Base-by-base conservation (phyloP, 1,284 basidiomycete genomes). In the Apiotrichum brassicae region DNA sequence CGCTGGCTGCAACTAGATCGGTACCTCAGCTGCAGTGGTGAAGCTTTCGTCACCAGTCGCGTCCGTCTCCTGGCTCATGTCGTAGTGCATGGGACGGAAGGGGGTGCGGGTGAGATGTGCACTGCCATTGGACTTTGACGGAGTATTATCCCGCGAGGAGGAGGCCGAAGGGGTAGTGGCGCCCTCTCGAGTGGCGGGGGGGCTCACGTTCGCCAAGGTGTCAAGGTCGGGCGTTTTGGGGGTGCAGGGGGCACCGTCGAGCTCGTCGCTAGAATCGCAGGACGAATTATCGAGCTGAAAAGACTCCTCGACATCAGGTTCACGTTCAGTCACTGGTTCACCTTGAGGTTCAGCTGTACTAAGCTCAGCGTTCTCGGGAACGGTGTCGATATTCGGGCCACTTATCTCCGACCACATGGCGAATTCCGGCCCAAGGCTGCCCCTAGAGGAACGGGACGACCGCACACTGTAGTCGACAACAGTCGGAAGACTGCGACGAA, bases 181-280 rank as follows among this genome's bases (percentile, higher is more conserved):
- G 18, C 14, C 9, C 12, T 16, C 40, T 18, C 26, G 40, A 9
- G n/a, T 16, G 2, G 39, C 25, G 18, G 40, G 19, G 2, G 30
- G 32, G 6, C 24, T 6, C 20, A 26, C 4, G 20, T n/a, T 23
- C 19, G 39, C 39, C 36, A 55, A 39, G 16, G 43, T 19, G 1
- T 46, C 44, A 18, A 51, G 47, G 32, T 56, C 54, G 14, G 54
- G 54, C 14, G 54, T 56, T 9, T 48, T 51, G 7, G 54, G 54
- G 3, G 54, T 56, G 32, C 41, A 49, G 5, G 49, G 51, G 2
- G 45, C 46, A 6, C 40, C 40, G 13, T 43, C 36, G 30, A 37
- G 46, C 18, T 56, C 54, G 32, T 56, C 54, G 22, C 30, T 41
- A 11, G 34, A 38, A 37, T 47, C 28, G 22, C 33, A 28, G 6